phyloP scores from a whole-genome alignment of 495 filamentous ascomycete species.

The Hyphodiscus hymeniophilus region DNA sequence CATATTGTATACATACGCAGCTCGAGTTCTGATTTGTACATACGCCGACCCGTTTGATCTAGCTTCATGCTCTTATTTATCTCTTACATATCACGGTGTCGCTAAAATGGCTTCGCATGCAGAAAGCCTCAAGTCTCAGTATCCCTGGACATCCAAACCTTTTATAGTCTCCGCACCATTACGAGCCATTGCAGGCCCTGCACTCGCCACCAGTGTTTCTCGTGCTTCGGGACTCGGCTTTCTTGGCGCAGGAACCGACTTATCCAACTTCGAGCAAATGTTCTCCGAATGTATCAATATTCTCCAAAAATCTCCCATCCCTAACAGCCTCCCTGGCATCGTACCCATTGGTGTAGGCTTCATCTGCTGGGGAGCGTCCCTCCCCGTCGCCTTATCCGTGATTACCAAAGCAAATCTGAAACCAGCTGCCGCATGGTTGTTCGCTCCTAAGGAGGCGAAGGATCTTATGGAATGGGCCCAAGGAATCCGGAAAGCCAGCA shows the following conservation, averaged over 20 bases:
- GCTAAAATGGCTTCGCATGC: not conserved
- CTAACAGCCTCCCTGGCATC: constrained; percentile 10
- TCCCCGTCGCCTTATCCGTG: constrained; percentile 31
- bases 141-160: constrained; percentile 56
- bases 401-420: constrained; percentile 34
- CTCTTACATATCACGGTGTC: too few relatives aligned
- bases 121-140: constrained; percentile 23
- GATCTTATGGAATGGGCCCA: constrained; percentile 50
- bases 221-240: constrained; percentile 51
- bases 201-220: constrained; percentile 48
- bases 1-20: too few relatives aligned
- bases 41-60: too few relatives aligned
- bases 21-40: too few relatives aligned
- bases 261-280: constrained; percentile 9
- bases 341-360: constrained; percentile 59
- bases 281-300: constrained; percentile 1
- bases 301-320: constrained; percentile 5
- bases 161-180: constrained; percentile 66
- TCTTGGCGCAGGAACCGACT: constrained; percentile 30
- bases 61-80: too few relatives aligned
- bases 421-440: constrained; percentile 67
- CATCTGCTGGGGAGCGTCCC: constrained; percentile 45
- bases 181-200: constrained; percentile 56
- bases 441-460: constrained; percentile 42
- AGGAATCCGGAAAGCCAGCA: constrained; percentile 36